phyloP scores from a whole-genome alignment of 1,284 basidiomycete species.

The Inonotus obliquus region DNA sequence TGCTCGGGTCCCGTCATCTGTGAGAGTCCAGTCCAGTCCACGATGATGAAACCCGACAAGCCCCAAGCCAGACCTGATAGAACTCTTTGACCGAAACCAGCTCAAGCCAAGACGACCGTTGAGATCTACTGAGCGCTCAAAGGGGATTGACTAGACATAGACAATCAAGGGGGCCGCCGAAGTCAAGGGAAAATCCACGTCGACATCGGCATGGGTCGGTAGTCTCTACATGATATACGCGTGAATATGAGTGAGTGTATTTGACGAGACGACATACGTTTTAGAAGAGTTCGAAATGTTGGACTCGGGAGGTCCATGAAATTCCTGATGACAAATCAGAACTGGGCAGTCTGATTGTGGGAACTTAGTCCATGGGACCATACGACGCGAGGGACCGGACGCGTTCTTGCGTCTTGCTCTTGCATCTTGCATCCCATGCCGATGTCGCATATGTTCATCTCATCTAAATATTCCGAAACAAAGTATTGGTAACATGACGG shows the following conservation, averaged over 20 bases:
- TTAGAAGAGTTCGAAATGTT: background rate
- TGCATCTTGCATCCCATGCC: background rate
- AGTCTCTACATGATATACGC: no score
- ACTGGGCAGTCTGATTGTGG: background rate
- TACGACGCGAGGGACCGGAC: background rate
- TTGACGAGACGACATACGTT: no score
- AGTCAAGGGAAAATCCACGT: background rate
- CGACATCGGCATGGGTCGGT: background rate
- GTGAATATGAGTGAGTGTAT: no score
- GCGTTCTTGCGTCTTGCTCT: background rate
- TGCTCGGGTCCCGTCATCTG: background rate
- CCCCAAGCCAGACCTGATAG: background rate
- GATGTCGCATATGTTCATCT: no score
- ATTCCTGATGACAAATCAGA: background rate
- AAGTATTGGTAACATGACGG: background rate
- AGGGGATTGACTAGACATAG: no score
- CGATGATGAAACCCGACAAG: background rate
- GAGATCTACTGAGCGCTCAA: no score
- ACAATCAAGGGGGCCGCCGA: no score
- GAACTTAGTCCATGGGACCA: constrained; percentile 4
- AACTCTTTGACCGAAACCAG: no score
- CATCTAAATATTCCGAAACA: background rate
- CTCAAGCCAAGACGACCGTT: no score
- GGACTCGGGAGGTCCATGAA: no score
- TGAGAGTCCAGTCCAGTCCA: background rate